Conservation (phyloP, 345 rosid genomes). For the Hibiscus tridactylites region DNA sequence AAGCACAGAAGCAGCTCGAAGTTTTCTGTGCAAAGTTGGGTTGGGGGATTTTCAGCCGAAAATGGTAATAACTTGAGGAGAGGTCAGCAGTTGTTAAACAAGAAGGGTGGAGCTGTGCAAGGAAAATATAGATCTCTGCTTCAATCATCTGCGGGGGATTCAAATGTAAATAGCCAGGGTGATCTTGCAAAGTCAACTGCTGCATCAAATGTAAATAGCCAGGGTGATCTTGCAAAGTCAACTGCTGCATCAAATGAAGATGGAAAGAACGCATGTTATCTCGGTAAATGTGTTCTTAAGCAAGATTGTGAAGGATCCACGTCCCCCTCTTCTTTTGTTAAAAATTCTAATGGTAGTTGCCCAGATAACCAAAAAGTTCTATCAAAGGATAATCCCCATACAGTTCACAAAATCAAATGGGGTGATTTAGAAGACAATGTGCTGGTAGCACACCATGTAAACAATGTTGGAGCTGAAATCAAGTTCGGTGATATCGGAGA, state of each 20-base stretch:
- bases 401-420: slow-evolving; percentile 42
- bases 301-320: slow-evolving; percentile 18
- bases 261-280: slow-evolving; percentile 8
- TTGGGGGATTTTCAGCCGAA: slow-evolving; percentile 41
- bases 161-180: slow-evolving; percentile 5
- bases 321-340: slow-evolving; percentile 4
- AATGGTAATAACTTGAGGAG: slow-evolving; percentile 22
- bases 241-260: slow-evolving; percentile 13
- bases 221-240: slow-evolving; percentile 19
- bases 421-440: slow-evolving; percentile 49
- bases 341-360: slow-evolving; percentile 14
- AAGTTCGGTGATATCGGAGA: slow-evolving; percentile 25
- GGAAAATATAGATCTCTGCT: slow-evolving; percentile 23
- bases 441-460: slow-evolving; percentile 22
- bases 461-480: slow-evolving; percentile 23
- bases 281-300: slow-evolving; percentile 16
- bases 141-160: slow-evolving; percentile 19
- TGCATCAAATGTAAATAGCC: slow-evolving; percentile 8
- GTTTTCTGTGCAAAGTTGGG: slow-evolving; percentile 35
- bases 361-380: slow-evolving; percentile 10
- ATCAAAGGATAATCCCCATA: slow-evolving; percentile 17
- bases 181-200: slow-evolving; percentile 18
- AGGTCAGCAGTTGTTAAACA: slow-evolving; percentile 17
- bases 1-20: slow-evolving; percentile 47
- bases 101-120: slow-evolving; percentile 17